Evolutionary conservation across 768 basidiomycete genomes (phyloP), one percentile per base, ranked within the genome.

Genomic region (Hemileccinum rubropunctum): DNA sequence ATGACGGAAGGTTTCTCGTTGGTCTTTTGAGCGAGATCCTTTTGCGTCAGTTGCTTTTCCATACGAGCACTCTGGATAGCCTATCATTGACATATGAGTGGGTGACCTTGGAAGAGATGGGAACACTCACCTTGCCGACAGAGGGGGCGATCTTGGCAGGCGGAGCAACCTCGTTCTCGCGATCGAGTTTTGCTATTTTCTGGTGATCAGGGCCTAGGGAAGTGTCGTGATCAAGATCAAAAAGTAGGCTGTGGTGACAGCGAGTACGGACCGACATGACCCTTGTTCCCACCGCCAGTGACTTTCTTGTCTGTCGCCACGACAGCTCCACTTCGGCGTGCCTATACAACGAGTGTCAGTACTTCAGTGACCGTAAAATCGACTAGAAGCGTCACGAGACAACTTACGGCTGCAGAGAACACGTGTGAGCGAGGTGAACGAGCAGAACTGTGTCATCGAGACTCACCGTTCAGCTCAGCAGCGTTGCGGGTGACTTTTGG

Each of bases 121-220:
- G 3, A 3, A 33, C 1, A 68, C 78, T 37, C 63, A 87, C 89
- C 69, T 83, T 84, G 56, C 89, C 88, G 53, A 89, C 89, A 20
- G 75, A 76, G 9, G 83, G 76, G 2, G 76, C 66, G 56, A 98
- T 73, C 72, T 92, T 95, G 46, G 87, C 58, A 41, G 95, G 95
- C 7, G 94, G 93, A 9, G 93, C 91, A 20, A 95, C 93, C 63
- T 95, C 94, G 67, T 98, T 95, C 60, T 97, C 92, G 38, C 91
- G 83, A 69, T 95, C 94, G 37, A 98, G 84, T 64, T 95, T 95
- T 21, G 89, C 93, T 65, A 95, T 94, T 48, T 82, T 83, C 65
- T 93, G 91, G 73, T 95, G 92, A 71, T 98, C 94, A 56, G 91
- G 89, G 32, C 89, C 91, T 94, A 51, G 14, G 12, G 12, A 10